Base-by-base conservation (phyloP, 768 basidiomycete species). In the Ramaria sp. region DNA sequence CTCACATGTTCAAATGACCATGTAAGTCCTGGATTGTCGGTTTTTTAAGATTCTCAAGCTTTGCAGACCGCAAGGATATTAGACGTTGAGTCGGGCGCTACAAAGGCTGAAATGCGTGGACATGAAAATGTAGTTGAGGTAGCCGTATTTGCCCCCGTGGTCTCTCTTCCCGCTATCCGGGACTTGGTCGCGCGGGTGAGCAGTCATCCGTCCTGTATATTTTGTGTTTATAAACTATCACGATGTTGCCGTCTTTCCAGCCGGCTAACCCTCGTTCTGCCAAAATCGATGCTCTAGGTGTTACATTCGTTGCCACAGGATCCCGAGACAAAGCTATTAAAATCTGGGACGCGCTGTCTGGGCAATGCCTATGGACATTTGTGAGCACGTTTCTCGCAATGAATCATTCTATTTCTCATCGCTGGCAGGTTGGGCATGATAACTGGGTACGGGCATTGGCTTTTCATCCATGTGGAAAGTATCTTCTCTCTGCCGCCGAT, bases 391-490 rank as follows among this genome's bases (percentile, higher is more conserved):
- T 41, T 27, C 20, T 55, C 50, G 36, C 24, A 45, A 16, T 18
- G 56, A n/a, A 10, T n/a, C 3, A 10, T 13, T 28, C 18, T 25
- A 30, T 9, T n/a, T 24, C 28, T 27, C 32, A 10, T 7, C 3
- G 4, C 39, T 22, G 39, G 39, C 62, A 85, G 80, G 73, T 78
- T 39, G 86, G 86, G 13, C 85, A 95, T 63, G 89, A 93, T 67
- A 90, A 91, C 61, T 95, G 92, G 92, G 76, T 95, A 48, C 81
- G 89, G 55, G 87, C 83, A 0, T 73, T 95, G 42, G 81, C 86
- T n/a, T 94, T 94, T 72, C 92, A 94, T 67, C 92, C 92, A 0
- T 80, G 80, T 9, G 92, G 92, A 15, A 93, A 93, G 66, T 86
- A 82, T 65, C 78, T 95, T 12, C 74, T 95, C 18, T 92, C 90